Evolutionary conservation across 2,329 filamentous ascomycete genomes (phyloP), one percentile per base, ranked within the genome.

Genomic region (Akanthomyces lecanii): DNA sequence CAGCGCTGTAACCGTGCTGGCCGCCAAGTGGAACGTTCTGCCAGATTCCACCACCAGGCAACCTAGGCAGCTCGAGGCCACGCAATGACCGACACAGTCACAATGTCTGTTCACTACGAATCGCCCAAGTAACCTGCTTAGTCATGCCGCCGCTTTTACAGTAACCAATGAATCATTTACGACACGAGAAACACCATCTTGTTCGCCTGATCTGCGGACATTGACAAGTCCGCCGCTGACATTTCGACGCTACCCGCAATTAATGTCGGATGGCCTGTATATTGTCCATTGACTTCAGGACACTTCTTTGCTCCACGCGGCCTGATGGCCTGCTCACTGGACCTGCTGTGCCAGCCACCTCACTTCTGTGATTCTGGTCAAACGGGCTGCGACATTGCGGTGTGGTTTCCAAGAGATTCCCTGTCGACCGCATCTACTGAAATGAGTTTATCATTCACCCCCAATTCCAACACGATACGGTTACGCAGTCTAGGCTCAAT

Each of bases 11-110:
- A 25, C 18, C 16, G 5, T 40, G 59, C 40, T 47, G 38, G 40
- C 40, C 51, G 23, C 16, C 38, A 14, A 67, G 70, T 71, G 67
- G 71, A 74, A 74, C 67, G 67, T 74, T 74, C 72, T 71, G 66
- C 67, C 65, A 63, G 59, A 66, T 73, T 74, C 71, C 66, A 72
- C 64, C 64, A 63, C 54, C 48, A 50, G 38, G 12, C 16, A 50
- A 16, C 33, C 56, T 23, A 50, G 50, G 45, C 64, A 63, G 66
- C 57, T 52, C 28, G 18, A 63, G 65, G 63, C 58, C 58, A 58
- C 63, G 63, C 63, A 64, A 64, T 62, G 44, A 36, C 33, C 33
- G 33, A 36, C 33, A 36, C 33, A 36, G 33, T 36, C 33, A 36
- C 33, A 36, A 7, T 21, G 21, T 21, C 21, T 21, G 21, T 21